Evolutionary conservation across 805 yeast species (phyloP), one percentile per base, ranked within the genome.

Genomic region (Saturnispora ahearnii): DNA sequence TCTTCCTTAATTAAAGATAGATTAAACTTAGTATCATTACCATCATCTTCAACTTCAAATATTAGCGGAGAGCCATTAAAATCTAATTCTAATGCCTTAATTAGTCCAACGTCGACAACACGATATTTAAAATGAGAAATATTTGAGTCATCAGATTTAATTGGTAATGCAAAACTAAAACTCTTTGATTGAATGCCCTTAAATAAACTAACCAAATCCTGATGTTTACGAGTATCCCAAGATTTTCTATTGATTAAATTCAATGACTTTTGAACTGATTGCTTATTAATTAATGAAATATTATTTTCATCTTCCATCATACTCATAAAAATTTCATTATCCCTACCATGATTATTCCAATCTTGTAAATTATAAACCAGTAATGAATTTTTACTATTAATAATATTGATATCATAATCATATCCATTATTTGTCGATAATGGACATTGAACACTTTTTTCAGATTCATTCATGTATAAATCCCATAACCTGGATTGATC

Each of bases 331-430:
- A 44, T 37, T 1, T 47, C 47, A n/a, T 37, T 34, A 18, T 48
- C 48, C 12, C 22, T 22, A 6, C 45, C 31, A 11, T 54, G 51
- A 34, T 54, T 52, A 8, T 45, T 38, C 51, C 57, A 54, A 31
- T 54, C 55, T 30, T 54, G 53, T 30, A 54, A 55, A 13, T 53
- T 49, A 37, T 57, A 53, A 34, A 59, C 51, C 9, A 62, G 48
- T 45, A 58, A 45, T 8, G 67, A 62, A 48, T 62, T 63, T 45
- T 54, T 55, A 37, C 65, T 55, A 10, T 62, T 58, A 42, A 63
- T 66, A 48, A 63, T 64, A 49, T 57, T 60, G 44, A 66, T 48
- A 49, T 66, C 70, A n/a, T 54, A 51, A 10, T 51, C 53, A 13
- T 54, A 50, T 8, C 55, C 46, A n/a, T 26, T 38, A 10, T 45